Conservation (phyloP, 768 basidiomycete genomes). For the Tricholoma matsutake region DNA sequence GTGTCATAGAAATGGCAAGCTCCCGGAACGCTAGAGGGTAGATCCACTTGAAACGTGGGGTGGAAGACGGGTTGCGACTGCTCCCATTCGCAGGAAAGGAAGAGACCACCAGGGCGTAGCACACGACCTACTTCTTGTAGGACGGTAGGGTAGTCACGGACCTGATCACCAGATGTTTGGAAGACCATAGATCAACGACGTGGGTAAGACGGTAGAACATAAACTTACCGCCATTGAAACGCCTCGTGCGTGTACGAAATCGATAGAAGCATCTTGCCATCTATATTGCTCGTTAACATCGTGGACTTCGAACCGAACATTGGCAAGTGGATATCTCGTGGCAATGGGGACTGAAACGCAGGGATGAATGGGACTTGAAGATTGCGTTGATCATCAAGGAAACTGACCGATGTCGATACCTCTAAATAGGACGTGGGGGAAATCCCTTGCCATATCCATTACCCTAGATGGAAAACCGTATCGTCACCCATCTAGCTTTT, state of each 20-base stretch:
- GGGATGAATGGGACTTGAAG: background rate
- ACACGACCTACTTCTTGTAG: constrained; percentile 60
- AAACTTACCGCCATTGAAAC: constrained; percentile 58
- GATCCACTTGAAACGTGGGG: constrained; percentile 23
- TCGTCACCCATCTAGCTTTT: background rate
- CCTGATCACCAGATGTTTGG: constrained; percentile 34
- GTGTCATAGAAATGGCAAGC: constrained; percentile 35
- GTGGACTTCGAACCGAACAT: constrained; percentile 65
- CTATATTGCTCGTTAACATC: constrained; percentile 54
- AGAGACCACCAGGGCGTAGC: constrained; percentile 68
- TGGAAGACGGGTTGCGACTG: constrained; percentile 37
- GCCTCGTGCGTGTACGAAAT: constrained; percentile 64
- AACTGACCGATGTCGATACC: constrained; percentile 75
- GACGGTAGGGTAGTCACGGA: constrained; percentile 49
- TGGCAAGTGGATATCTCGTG: constrained; percentile 55
- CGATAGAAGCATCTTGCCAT: constrained; percentile 54
- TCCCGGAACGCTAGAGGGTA: constrained; percentile 38
- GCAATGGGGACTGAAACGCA: constrained; percentile 62
- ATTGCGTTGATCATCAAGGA: background rate
- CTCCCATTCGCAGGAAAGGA: constrained; percentile 62
- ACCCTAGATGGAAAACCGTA: constrained; percentile 44
- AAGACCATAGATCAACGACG: background rate
- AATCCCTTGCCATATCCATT: constrained; percentile 68
- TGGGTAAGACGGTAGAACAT: background rate
- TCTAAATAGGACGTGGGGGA: constrained; percentile 60